Conservation (phyloP, 2,329 filamentous ascomycete species). For the Colletotrichum cereale region DNA sequence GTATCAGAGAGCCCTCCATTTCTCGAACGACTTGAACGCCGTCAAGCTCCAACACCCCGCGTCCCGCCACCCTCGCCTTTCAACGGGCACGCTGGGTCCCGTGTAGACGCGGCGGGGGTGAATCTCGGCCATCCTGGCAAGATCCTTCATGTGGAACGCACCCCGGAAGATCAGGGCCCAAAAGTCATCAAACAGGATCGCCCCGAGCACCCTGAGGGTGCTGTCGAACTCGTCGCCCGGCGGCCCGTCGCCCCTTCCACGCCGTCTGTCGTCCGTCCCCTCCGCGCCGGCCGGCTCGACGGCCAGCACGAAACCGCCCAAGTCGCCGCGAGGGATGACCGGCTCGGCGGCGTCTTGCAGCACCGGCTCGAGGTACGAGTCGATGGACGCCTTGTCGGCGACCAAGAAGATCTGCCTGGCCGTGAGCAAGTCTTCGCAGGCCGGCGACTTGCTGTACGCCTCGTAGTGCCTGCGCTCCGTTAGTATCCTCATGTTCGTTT, state of each 20-base stretch:
- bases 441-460: constrained; percentile 16
- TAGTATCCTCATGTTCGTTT: neutral
- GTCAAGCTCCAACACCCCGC: neutral
- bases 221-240: neutral
- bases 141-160: neutral
- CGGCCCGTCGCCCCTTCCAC: constrained; percentile 19
- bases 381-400: constrained; percentile 44
- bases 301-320: constrained; percentile 42
- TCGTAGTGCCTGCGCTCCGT: constrained; percentile 11
- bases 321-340: constrained; percentile 24
- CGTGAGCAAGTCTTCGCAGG: constrained; percentile 4
- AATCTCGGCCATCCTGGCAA: constrained; percentile 3
- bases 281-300: constrained; percentile 31
- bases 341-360: constrained; percentile 7
- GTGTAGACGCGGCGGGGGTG: constrained; percentile 21
- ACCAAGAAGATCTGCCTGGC: constrained; percentile 38
- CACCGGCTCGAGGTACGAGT: constrained; percentile 44
- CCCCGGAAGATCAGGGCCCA: constrained; percentile 1
- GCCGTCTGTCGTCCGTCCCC: neutral
- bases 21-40: constrained; percentile 21
- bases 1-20: neutral
- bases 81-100: constrained; percentile 19
- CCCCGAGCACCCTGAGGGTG: constrained; percentile 18
- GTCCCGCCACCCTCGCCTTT: constrained; percentile 18
- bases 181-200: constrained; percentile 25